These are phyloP conservation scores for Ogataea paraovalis DNA, from an alignment of 805 yeast species.

Conservation along the genomic window DNA sequence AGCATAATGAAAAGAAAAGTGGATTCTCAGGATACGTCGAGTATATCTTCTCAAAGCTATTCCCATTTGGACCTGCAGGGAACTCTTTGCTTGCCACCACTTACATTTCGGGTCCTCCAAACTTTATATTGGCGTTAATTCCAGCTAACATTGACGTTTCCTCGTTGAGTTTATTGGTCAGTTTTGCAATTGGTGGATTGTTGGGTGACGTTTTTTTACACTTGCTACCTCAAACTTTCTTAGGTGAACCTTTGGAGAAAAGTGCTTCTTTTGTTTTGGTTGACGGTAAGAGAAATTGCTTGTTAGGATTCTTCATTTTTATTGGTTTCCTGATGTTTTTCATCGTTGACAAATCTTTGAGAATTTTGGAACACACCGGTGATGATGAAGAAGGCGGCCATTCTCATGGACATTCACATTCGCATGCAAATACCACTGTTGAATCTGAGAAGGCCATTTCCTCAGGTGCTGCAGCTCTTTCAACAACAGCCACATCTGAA, in stretches of 20 bases:
- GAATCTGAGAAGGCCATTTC: conserved; percentile 13
- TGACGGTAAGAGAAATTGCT: conserved; percentile 45
- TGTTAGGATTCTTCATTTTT: conserved; percentile 53
- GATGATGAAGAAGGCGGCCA: conserved; percentile 36
- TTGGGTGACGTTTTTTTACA: conserved; percentile 74
- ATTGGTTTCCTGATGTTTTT: conserved; percentile 59
- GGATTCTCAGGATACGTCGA: conserved; percentile 28
- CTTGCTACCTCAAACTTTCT: conserved; percentile 63
- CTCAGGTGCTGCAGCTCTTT: conserved; percentile 8
- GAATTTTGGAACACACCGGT: conserved; percentile 42
- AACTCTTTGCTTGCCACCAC: conserved; percentile 63
- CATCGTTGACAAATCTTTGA: conserved; percentile 55
- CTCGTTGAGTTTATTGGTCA: conserved; percentile 49
- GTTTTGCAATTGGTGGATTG: conserved; percentile 75
- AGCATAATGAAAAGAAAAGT: conserved; percentile 7
- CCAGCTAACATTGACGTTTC: conserved; percentile 55
- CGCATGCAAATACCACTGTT: conserved; percentile 18
- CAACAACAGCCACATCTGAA: too few species aligned
- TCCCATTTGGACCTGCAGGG: conserved; percentile 54
- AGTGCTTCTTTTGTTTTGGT: conserved; percentile 43
- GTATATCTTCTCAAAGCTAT: conserved; percentile 38
- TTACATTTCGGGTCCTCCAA: conserved; percentile 64
- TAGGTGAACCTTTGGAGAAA: conserved; percentile 45
- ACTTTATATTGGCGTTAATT: conserved; percentile 48
- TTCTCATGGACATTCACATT: conserved; percentile 41